Evolutionary conservation across 345 rosid species (phyloP), one percentile per base, ranked within the genome.

Genomic region (Sapria himalayana): DNA sequence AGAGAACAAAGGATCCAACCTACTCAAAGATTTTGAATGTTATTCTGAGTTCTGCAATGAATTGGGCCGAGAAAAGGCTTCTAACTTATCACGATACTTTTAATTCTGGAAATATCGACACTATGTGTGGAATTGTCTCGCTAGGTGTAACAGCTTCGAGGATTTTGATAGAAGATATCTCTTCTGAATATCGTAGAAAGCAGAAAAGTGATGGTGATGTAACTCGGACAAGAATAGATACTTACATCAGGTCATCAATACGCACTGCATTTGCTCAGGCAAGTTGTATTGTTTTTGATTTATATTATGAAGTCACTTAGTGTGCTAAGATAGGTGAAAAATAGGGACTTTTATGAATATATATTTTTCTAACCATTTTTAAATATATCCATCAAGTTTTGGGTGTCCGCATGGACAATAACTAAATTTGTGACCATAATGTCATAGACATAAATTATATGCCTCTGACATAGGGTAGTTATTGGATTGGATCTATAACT

Each of bases 231-330:
- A 76, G 92, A 57, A 69, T 79, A 41, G 98, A 89, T 45, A 89
- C 95, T 21, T 89, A 89, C 66, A 82, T 89, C 60, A 79, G 98
- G 59, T 89, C 98, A 25, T 89, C 98, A 7, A 58, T 89, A 41
- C 85, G 92, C 41, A 82, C 98, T 23, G 82, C 81, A 40, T 89
- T 89, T 69, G 98, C 98, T 50, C 98, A 89, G 94, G 98, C 66
- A 79, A 74, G 84, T 70, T n/a, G n/a, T n/a, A n/a, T n/a, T n/a
- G n/a, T n/a, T n/a, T n/a, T n/a, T n/a, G n/a, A n/a, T n/a, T n/a
- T n/a, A n/a, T n/a, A n/a, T n/a, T n/a, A n/a, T n/a, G n/a, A n/a
- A n/a, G n/a, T n/a, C n/a, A n/a, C n/a, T n/a, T n/a, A n/a, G n/a
- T n/a, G n/a, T n/a, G n/a, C n/a, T n/a, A n/a, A n/a, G n/a, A n/a